These are phyloP conservation scores for Fusarium azukiicola DNA, from an alignment of 2,329 filamentous ascomycete species.

Conservation along the genomic window DNA sequence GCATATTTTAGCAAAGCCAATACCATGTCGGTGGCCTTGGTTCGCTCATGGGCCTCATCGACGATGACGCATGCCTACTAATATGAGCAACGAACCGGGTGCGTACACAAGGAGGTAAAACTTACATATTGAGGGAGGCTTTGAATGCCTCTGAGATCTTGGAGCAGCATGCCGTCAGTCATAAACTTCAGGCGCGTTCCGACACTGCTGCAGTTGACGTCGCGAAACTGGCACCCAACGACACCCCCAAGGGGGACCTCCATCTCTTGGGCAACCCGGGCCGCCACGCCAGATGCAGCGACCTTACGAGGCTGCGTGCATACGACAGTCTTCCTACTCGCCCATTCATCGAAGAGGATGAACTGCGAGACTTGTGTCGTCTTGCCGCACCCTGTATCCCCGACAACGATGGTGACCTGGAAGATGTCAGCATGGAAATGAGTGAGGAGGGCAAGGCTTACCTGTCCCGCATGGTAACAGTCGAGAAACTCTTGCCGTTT, in stretches of 20 bases:
- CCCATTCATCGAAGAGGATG: neutral
- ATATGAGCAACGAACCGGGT: neutral
- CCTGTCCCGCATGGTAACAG: neutral
- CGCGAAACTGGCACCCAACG: neutral
- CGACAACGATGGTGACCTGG: neutral
- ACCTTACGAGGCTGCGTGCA: neutral
- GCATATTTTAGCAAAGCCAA: neutral
- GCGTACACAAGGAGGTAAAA: neutral
- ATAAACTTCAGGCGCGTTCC: neutral
- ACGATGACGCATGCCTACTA: neutral
- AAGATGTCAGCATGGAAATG: neutral
- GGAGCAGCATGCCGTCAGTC: neutral
- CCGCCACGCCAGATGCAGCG: neutral
- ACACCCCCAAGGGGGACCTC: neutral
- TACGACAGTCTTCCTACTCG: neutral
- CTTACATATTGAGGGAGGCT: neutral
- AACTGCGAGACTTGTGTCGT: neutral
- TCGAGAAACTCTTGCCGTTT: neutral
- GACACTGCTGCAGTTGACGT: neutral
- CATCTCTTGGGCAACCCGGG: neutral
- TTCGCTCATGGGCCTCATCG: neutral
- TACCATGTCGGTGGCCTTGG: neutral
- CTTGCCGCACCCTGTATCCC: neutral
- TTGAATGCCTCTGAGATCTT: neutral
- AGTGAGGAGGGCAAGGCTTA: neutral